These are phyloP conservation scores for Phycomyces nitens DNA, from an alignment of 192 early-diverging fungal species.

Conservation along the genomic window DNA sequence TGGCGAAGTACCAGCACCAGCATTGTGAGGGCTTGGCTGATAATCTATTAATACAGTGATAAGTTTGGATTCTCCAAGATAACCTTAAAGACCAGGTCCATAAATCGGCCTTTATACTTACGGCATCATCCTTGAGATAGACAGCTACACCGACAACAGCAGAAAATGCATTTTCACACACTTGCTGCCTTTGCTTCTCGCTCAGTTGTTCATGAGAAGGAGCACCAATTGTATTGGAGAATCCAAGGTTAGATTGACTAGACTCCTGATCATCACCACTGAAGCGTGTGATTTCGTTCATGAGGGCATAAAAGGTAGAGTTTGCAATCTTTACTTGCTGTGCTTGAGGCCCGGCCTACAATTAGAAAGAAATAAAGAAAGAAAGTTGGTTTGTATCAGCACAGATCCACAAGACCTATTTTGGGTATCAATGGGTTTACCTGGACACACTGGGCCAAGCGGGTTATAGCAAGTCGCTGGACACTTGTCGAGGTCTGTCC, in stretches of 20 bases:
- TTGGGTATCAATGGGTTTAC: slow-evolving; percentile 6
- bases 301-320: slow-evolving; percentile 33
- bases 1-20: slow-evolving; percentile 52
- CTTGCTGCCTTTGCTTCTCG: slow-evolving; percentile 42
- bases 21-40: slow-evolving; percentile 59
- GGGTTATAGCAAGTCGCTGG: slow-evolving; percentile 44
- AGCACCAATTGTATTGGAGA: slow-evolving; percentile 6
- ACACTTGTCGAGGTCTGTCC: slow-evolving; percentile 24
- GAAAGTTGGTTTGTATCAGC: too few relatives aligned
- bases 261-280: slow-evolving; percentile 15
- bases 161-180: slow-evolving; percentile 49
- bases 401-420: too few relatives aligned
- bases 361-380: not conserved
- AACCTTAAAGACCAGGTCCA: not conserved
- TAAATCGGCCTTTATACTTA: slow-evolving; percentile 10
- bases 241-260: not conserved
- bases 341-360: slow-evolving; percentile 25
- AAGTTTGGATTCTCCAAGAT: not conserved
- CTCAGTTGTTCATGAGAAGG: slow-evolving; percentile 26
- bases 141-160: slow-evolving; percentile 53
- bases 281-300: slow-evolving; percentile 35
- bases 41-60: slow-evolving; percentile 40
- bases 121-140: slow-evolving; percentile 51
- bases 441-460: slow-evolving; percentile 50
- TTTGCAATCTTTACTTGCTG: slow-evolving; percentile 28